phyloP scores from a whole-genome alignment of 306 rosid genomes.

The Quercus cerris region DNA sequence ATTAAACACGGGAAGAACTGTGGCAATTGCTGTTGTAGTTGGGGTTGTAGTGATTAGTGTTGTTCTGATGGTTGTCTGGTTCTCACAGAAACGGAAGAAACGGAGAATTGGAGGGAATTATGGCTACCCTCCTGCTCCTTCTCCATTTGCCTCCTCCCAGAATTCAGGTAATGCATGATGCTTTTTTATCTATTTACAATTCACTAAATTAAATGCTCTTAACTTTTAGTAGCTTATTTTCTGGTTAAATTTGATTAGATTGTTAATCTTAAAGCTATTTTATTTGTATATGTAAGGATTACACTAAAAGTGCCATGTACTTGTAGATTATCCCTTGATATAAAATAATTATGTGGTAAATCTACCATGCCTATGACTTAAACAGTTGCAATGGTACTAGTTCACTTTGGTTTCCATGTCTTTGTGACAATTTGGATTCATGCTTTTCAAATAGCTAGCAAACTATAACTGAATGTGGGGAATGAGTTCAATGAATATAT shows the following conservation, averaged over 20 bases:
- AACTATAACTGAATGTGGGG: constrained; percentile 9
- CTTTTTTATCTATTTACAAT: not conserved
- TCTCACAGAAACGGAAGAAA: constrained; percentile 57
- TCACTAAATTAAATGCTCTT: not conserved
- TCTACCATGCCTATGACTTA: not conserved
- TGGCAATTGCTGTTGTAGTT: constrained; percentile 57
- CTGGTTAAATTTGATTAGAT: not conserved
- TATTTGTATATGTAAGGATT: not conserved
- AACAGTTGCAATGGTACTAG: not conserved
- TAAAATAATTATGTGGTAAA: not conserved
- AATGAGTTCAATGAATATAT: constrained; percentile 10
- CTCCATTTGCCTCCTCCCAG: constrained; percentile 89
- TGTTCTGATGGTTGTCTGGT: constrained; percentile 60
- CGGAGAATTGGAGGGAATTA: constrained; percentile 34
- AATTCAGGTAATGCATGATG: constrained; percentile 70
- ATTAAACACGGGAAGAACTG: constrained; percentile 43
- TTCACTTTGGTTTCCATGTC: not conserved
- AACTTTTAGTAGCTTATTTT: not conserved
- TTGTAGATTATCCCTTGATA: not conserved
- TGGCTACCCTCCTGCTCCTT: constrained; percentile 46
- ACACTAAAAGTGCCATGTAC: not conserved
- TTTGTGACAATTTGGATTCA: not conserved
- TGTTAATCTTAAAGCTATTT: not conserved
- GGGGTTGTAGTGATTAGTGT: constrained; percentile 68
- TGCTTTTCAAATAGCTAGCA: constrained; percentile 14